phyloP scores from a whole-genome alignment of 2,329 filamentous ascomycete genomes.

The Pestalotiopsis sp. region DNA sequence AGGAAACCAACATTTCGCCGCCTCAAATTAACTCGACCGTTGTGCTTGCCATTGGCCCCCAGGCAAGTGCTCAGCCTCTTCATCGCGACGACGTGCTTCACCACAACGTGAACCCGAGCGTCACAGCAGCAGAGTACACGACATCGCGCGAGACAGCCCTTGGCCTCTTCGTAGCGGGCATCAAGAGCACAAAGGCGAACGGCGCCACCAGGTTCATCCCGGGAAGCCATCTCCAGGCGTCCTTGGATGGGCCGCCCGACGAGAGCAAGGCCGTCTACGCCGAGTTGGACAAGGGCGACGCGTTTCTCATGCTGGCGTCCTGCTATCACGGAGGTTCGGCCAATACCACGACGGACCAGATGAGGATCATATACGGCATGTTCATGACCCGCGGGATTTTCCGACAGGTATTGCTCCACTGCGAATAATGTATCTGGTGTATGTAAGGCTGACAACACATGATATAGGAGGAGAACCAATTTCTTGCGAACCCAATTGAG shows the following conservation, averaged over 20 bases:
- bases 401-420: neutral
- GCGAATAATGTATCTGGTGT: neutral
- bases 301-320: neutral
- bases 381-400: neutral
- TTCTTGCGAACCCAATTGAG: neutral
- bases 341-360: neutral
- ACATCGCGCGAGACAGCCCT: neutral
- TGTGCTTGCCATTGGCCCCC: too few relatives aligned
- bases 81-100: too few relatives aligned
- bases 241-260: neutral
- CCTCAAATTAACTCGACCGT: too few relatives aligned
- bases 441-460: neutral
- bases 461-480: conserved; percentile 2
- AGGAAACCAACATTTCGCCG: too few relatives aligned
- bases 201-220: conserved; percentile 1
- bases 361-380: neutral
- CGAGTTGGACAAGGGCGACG: neutral
- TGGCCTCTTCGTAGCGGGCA: neutral
- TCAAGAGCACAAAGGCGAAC: neutral
- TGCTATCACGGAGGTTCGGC: neutral
- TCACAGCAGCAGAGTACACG: too few relatives aligned
- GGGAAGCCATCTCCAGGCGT: neutral
- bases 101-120: too few relatives aligned
- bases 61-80: too few relatives aligned
- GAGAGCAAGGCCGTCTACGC: neutral